These are phyloP conservation scores for Aspergillus steynii DNA, from an alignment of 495 filamentous ascomycete genomes.

Conservation along the genomic window DNA sequence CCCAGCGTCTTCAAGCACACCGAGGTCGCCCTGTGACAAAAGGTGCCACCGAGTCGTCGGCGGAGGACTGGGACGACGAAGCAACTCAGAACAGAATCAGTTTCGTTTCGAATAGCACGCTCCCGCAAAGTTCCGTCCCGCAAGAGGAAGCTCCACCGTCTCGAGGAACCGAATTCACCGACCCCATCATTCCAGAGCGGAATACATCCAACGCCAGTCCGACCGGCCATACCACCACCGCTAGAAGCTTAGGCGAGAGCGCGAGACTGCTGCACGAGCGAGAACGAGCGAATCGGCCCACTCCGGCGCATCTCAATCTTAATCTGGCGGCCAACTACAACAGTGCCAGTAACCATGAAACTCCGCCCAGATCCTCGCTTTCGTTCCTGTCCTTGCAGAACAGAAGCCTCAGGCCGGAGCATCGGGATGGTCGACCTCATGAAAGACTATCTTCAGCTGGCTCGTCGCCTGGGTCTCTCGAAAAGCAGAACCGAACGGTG, in stretches of 20 bases:
- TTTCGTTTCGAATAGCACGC: slow-evolving; percentile 48
- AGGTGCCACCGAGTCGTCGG: slow-evolving; percentile 38
- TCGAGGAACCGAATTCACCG: slow-evolving; percentile 77
- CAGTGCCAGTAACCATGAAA: slow-evolving; percentile 46
- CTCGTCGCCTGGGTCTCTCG: slow-evolving; percentile 63
- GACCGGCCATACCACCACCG: slow-evolving; percentile 62
- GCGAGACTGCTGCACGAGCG: slow-evolving; percentile 67
- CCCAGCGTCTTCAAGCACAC: slow-evolving; percentile 90
- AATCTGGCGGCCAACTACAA: slow-evolving; percentile 60
- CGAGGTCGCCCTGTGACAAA: slow-evolving; percentile 57
- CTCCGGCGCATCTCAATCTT: slow-evolving; percentile 58
- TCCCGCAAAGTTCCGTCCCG: slow-evolving; percentile 37
- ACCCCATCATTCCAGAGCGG: slow-evolving; percentile 59
- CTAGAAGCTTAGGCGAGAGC: slow-evolving; percentile 70
- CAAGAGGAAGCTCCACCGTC: slow-evolving; percentile 67
- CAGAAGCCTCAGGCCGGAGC: slow-evolving; percentile 42
- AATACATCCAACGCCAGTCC: slow-evolving; percentile 75
- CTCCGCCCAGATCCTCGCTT: slow-evolving; percentile 64
- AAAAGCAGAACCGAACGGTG: slow-evolving; percentile 24
- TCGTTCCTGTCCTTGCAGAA: slow-evolving; percentile 67
- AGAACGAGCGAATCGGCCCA: slow-evolving; percentile 47
- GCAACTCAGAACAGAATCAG: slow-evolving; percentile 48
- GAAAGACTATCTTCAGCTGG: slow-evolving; percentile 75
- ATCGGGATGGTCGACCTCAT: slow-evolving; percentile 59
- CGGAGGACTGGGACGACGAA: slow-evolving; percentile 45